Percentiles rank a stretch among this genome's conserved stretches.
These are phyloP conservation scores for Sarocladiaceae sp. DNA, from an alignment of 2,329 filamentous ascomycete genomes.

Conservation along the genomic window DNA sequence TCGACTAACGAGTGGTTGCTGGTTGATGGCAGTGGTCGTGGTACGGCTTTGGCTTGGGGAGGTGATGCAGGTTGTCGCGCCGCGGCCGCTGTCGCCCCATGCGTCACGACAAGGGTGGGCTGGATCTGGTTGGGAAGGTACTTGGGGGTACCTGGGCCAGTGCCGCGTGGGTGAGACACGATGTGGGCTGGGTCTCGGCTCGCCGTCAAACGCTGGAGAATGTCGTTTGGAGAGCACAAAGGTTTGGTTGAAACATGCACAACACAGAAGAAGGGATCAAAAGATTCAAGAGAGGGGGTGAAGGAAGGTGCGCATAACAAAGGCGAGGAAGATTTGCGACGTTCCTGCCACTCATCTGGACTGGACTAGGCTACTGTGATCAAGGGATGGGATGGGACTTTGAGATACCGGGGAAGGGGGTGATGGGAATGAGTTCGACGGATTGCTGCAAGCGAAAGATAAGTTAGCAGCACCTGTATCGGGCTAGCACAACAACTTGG, in stretches of 20 bases:
- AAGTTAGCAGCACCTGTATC: neutral
- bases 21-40: neutral
- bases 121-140: slow-evolving; percentile 7
- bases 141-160: slow-evolving; percentile 5
- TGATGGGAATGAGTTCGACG: neutral
- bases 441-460: neutral
- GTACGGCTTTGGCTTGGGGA: slow-evolving; percentile 3
- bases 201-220: neutral
- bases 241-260: neutral
- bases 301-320: neutral
- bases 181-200: neutral
- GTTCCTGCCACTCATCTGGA: neutral
- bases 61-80: slow-evolving; percentile 5
- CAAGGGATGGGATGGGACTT: neutral
- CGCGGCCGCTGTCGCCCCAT: slow-evolving; percentile 1
- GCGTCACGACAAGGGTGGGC: slow-evolving; percentile 7
- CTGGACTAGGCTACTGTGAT: too few species aligned
- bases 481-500: too few species aligned
- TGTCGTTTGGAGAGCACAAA: neutral
- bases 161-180: slow-evolving; percentile 7
- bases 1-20: too few species aligned
- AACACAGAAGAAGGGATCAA: neutral
- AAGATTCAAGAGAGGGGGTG: neutral
- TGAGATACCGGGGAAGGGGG: neutral
- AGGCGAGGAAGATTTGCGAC: neutral